A percentile compares a stretch with the other conserved stretches of the same genome.
Conservation (phyloP, 139 green algal species). For the Chlamydomonas asymmetrica region DNA sequence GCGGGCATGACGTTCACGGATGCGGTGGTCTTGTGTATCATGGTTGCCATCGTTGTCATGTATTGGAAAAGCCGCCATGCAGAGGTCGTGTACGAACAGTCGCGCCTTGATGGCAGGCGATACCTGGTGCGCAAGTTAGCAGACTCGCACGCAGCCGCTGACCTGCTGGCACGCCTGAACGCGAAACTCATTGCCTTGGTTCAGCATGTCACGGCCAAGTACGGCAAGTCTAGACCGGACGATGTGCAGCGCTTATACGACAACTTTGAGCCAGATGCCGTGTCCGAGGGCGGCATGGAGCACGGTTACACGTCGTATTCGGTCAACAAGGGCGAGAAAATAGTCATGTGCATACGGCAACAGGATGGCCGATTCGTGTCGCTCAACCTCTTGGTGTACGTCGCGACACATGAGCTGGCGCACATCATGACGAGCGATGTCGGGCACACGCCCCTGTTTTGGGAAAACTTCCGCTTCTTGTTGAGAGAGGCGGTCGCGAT, state of each 20-base stretch:
- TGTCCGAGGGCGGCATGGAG: conserved; percentile 23
- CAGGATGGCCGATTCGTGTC: conserved; percentile 7
- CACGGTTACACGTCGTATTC: conserved; percentile 29
- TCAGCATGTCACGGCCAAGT: conserved; percentile 11
- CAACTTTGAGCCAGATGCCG: conserved; percentile 21
- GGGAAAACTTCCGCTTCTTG: conserved; percentile 25
- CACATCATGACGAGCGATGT: conserved; percentile 26
- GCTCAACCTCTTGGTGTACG: conserved; percentile 30
- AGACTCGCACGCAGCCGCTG: conserved; percentile 16
- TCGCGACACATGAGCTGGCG: conserved; percentile 28
- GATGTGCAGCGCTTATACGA: not conserved
- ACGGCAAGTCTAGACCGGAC: no score
- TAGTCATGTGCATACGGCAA: conserved; percentile 30
- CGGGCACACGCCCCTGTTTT: conserved; percentile 26
- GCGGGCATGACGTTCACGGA: conserved; percentile 19
- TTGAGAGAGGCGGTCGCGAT: conserved; percentile 9
- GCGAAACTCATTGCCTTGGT: conserved; percentile 1
- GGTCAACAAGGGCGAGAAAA: conserved; percentile 37
- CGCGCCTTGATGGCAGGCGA: not conserved
- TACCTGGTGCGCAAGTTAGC: conserved; percentile 25
- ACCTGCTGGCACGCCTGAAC: conserved; percentile 18
- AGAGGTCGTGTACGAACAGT: conserved; percentile 8
- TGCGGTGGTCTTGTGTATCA: conserved; percentile 15
- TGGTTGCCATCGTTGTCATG: conserved; percentile 15
- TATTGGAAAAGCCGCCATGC: conserved; percentile 8